phyloP scores from a whole-genome alignment of 139 green algal genomes.

The Pseudopediastrum boryanum region DNA sequence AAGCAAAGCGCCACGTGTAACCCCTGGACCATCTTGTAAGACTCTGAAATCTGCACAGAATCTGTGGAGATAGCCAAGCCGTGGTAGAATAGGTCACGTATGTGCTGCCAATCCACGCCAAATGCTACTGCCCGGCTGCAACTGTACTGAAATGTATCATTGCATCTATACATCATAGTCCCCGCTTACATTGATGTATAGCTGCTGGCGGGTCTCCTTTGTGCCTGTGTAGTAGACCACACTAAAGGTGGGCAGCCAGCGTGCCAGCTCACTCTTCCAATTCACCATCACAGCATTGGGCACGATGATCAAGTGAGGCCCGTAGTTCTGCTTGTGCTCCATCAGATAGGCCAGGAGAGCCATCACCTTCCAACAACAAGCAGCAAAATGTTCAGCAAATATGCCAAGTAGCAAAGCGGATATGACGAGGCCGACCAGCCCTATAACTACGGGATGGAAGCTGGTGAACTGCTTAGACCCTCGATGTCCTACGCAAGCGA shows the following conservation, averaged over 20 bases:
- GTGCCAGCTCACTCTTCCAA: conserved; percentile 92
- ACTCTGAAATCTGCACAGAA: no score
- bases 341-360: conserved; percentile 94
- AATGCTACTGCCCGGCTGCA: not conserved
- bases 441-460: no score
- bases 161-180: not conserved
- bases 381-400: no score
- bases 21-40: no score
- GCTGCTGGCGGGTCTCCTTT: conserved; percentile 77
- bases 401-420: no score
- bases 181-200: conserved; percentile 51
- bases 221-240: conserved; percentile 82
- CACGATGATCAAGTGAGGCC: conserved; percentile 97
- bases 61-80: no score
- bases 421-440: no score
- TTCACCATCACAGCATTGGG: conserved; percentile 98
- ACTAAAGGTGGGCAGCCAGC: conserved; percentile 86
- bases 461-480: no score
- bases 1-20: no score
- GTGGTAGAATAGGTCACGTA: no score
- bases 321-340: conserved; percentile 94
- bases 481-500: no score
- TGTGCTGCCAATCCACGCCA: no score
- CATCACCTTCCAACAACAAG: conserved; percentile 90
- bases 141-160: not conserved